Evolutionary conservation across 768 basidiomycete species (phyloP), one percentile per base, ranked within the genome.

Genomic region (Russula ochroleuca): DNA sequence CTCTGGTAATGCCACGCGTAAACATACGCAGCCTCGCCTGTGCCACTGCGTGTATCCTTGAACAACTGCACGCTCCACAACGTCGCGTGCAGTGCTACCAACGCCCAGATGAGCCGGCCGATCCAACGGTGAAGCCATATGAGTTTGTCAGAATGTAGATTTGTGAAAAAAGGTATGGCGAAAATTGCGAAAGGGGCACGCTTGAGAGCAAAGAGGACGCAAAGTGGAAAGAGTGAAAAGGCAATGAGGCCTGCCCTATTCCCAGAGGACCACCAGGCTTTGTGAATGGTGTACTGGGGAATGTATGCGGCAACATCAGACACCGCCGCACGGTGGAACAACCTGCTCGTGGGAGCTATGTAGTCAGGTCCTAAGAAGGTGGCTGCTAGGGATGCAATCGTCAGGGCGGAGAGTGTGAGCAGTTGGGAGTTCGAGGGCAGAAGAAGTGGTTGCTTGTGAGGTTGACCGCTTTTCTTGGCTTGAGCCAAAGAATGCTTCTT

Each of bases 101-200:
- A 72, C 52, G 84, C 71, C 84, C 87, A 92, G 23, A 90, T 79
- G 48, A 91, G 74, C 57, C 88, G 78, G 2, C 86, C 90, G 5
- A 81, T 75, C 85, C 88, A 88, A 31, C 82, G 81, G 72, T 92
- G 90, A 8, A 90, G 75, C 74, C 83, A 79, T 5, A 83, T 80
- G 11, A 91, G 81, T 71, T 89, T 89, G 77, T 92, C 90, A 69
- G 87, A 87, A 68, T 84, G 81, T n/a, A 90, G 67, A 59, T 88
- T 84, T 45, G 81, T 80, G 62, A 83, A 76, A 66, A 81, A 81
- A 0, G 84, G 80, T 58, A 85, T 73, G 53, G 90, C 82, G 68
- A 90, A 83, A 54, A 90, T 69, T 61, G 89, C 88, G 69, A 90
- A 86, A 0, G 90, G 87, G 13, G 85, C 81, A 35, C 80, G 80